Evolutionary conservation across 345 rosid species (phyloP), one percentile per base, ranked within the genome.

Genomic region (Arabis hirsuta): DNA sequence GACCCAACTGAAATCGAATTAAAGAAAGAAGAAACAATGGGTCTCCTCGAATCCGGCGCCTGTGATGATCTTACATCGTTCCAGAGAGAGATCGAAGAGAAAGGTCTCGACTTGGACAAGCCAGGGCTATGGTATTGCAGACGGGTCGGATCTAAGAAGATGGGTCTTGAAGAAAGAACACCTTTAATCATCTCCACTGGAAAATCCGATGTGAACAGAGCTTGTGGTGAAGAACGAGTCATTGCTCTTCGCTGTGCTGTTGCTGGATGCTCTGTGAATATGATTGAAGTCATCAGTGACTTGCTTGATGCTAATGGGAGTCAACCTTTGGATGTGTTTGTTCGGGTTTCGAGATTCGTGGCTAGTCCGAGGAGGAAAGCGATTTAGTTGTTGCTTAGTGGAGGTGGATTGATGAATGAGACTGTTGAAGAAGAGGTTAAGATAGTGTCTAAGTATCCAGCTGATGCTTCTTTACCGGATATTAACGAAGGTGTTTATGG

Each of bases 161-260:
- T 94, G 98, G 96, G 93, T 31, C 74, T 86, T 16, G 90, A 88
- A 65, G 84, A 84, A 72, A 89, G 93, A 74, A 91, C 96, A 7
- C 97, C 97, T 3, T 80, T 94, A 5, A 82, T 94, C 5, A 62
- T 87, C 7, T 85, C 73, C 63, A 71, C 83, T 1, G 84, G 84
- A 14, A 85, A 80, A 59, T 73, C 79, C 27, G 84, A 91, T 70
- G 87, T 91, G 63, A 94, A 88, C 46, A 81, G 84, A 72, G 84
- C 84, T 78, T 91, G 89, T 59, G 96, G 98, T 36, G 69, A 69
- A 4, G 97, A 91, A 79, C 84, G 82, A 81, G 86, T 85, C 65
- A 89, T 97, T 58, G 96, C 98, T 45, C 96, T 94, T 70, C 98
- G 91, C 69, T 91, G 91, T 68, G 98, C 96, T 36, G 93, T 84